Conservation (phyloP, 129 eudicot genomes). For the Flaveria bidentis region DNA sequence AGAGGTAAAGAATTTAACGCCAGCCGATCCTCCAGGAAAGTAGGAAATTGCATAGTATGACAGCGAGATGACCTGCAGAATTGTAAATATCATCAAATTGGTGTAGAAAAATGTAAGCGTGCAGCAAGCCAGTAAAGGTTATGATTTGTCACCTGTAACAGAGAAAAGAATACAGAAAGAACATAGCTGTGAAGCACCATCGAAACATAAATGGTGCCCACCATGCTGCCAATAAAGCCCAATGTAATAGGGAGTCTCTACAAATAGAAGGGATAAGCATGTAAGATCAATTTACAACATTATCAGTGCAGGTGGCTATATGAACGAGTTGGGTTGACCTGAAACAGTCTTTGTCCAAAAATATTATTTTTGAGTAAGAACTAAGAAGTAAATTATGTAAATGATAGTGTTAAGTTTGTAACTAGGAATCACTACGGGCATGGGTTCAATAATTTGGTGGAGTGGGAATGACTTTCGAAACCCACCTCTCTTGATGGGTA, state of each 20-base stretch:
- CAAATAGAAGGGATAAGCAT: conserved; percentile 17
- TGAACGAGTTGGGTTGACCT: conserved; percentile 2
- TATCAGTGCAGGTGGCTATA: background rate
- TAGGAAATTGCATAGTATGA: conserved; percentile 86
- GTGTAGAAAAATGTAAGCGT: background rate
- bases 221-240: conserved; percentile 82
- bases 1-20: conserved; percentile 78
- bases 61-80: conserved; percentile 73
- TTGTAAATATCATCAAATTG: conserved; percentile 8
- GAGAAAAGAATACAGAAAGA: conserved; percentile 82
- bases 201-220: conserved; percentile 87
- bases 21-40: conserved; percentile 98
- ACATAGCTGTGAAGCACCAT: conserved; percentile 96
- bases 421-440: background rate
- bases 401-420: background rate
- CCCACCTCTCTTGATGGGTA: background rate
- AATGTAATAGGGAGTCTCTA: conserved; percentile 94
- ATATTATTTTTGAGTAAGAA: background rate
- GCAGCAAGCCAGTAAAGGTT: no score
- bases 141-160: conserved; percentile 61
- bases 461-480: background rate
- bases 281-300: conserved; percentile 2
- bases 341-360: background rate
- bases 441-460: background rate
- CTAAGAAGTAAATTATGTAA: conserved; percentile 16